Conservation (phyloP, 805 yeast species). For the Pichia manshurica region DNA sequence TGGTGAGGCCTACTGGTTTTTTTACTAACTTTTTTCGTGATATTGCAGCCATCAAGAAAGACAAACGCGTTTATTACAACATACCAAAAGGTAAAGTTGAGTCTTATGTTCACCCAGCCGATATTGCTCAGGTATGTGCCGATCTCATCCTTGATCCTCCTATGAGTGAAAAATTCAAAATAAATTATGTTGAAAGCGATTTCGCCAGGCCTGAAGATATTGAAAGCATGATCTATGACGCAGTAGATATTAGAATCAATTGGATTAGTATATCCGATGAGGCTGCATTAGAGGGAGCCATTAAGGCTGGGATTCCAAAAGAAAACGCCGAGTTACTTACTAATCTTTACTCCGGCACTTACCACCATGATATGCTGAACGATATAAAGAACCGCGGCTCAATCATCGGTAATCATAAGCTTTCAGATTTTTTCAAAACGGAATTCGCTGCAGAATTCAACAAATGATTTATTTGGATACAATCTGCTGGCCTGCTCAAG, state of each 20-base stretch:
- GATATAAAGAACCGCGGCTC: neutral
- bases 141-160: neutral
- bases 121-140: neutral
- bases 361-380: neutral
- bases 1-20: neutral
- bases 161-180: neutral
- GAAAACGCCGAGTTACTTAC: neutral
- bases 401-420: neutral
- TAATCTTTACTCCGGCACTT: neutral
- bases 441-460: neutral
- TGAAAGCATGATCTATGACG: neutral
- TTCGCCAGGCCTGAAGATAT: neutral
- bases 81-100: neutral
- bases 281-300: neutral
- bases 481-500: too few relatives aligned
- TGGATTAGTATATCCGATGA: neutral
- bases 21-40: neutral
- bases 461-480: too few relatives aligned
- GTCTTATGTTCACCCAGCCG: neutral
- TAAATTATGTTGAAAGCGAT: neutral
- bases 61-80: neutral
- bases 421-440: neutral
- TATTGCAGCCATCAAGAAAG: neutral
- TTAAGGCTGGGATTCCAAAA: neutral
- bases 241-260: neutral